phyloP scores from a whole-genome alignment of 768 basidiomycete species.

The Suillus subaureus region DNA sequence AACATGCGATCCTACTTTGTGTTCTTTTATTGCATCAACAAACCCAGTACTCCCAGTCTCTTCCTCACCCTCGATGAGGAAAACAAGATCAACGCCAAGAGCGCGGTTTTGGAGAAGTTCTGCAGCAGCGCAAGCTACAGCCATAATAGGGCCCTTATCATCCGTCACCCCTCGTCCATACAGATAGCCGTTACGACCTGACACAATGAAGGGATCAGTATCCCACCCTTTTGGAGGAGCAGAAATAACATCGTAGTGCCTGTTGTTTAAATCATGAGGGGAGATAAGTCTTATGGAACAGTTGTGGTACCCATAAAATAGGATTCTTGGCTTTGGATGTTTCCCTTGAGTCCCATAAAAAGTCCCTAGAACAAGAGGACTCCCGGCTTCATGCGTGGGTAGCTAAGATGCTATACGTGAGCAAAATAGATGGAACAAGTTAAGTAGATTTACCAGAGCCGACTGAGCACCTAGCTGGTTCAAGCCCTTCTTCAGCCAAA shows the following conservation, averaged over 20 bases:
- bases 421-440: neutral
- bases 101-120: slow-evolving; percentile 71
- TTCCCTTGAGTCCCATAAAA: slow-evolving; percentile 73
- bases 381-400: slow-evolving; percentile 72
- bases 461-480: slow-evolving; percentile 87
- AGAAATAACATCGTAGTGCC: slow-evolving; percentile 96
- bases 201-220: slow-evolving; percentile 80
- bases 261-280: slow-evolving; percentile 28
- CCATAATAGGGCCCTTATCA: slow-evolving; percentile 94
- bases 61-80: slow-evolving; percentile 95
- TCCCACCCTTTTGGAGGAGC: slow-evolving; percentile 77
- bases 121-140: slow-evolving; percentile 87
- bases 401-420: slow-evolving; percentile 47
- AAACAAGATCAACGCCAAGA: slow-evolving; percentile 84
- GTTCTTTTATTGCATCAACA: slow-evolving; percentile 65
- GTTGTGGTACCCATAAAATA: slow-evolving; percentile 80
- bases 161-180: slow-evolving; percentile 93
- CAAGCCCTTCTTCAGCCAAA: slow-evolving; percentile 89
- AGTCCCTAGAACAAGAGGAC: slow-evolving; percentile 88
- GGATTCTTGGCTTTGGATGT: slow-evolving; percentile 65
- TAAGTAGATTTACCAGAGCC: slow-evolving; percentile 53
- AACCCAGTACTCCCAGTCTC: slow-evolving; percentile 94
- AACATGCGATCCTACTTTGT: slow-evolving; percentile 57
- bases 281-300: neutral
- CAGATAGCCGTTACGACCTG: slow-evolving; percentile 84